Evolutionary conservation across 768 basidiomycete species (phyloP).

Genomic region (Asterophora parasitica): DNA sequence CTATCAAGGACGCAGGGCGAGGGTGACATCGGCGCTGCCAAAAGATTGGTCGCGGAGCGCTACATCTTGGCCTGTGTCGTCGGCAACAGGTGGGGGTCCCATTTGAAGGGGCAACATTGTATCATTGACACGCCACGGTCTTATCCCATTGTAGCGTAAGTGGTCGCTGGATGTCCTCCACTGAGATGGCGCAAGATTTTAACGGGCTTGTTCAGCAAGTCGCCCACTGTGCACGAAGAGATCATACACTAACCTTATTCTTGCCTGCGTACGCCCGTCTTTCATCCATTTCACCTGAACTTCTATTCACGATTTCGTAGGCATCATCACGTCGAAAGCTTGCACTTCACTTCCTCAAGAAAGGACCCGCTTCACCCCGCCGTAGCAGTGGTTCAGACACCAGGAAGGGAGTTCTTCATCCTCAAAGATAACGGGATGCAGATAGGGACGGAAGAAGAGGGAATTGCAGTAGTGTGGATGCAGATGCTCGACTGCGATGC

Average conservation of each 20-base stretch:
- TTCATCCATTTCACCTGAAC: not conserved
- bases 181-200: constrained; percentile 70
- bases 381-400: constrained; percentile 68
- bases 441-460: constrained; percentile 73
- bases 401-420: constrained; percentile 61
- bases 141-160: constrained; percentile 44
- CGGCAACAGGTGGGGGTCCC: constrained; percentile 55
- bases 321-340: constrained; percentile 72
- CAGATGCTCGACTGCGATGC: constrained; percentile 44
- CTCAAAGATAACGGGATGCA: constrained; percentile 75
- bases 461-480: constrained; percentile 60
- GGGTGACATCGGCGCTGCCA: constrained; percentile 35
- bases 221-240: constrained; percentile 14
- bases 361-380: constrained; percentile 51
- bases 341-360: constrained; percentile 51
- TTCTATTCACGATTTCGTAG: constrained; percentile 28
- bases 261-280: constrained; percentile 52
- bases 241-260: constrained; percentile 47
- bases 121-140: not conserved
- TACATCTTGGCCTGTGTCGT: constrained; percentile 70
- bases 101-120: not conserved
- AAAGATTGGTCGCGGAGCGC: constrained; percentile 48
- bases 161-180: constrained; percentile 62
- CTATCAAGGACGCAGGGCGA: constrained; percentile 38
- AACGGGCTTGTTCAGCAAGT: constrained; percentile 38